Evolutionary conservation across 2,329 filamentous ascomycete species (phyloP).

Genomic region (Apiospora pterosperma): DNA sequence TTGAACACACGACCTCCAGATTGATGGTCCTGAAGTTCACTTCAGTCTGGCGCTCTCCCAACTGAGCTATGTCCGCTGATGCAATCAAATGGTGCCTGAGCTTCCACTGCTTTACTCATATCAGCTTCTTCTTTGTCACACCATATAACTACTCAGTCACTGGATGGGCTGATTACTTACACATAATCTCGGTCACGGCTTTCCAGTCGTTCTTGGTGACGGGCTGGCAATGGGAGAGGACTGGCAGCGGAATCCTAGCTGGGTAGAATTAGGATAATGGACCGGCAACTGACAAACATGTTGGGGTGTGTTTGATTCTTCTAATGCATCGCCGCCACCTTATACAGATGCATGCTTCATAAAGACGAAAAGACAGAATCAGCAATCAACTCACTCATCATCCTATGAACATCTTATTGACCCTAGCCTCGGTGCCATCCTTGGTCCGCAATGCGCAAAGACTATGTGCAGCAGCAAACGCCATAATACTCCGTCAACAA

Average conservation of each 20-base stretch:
- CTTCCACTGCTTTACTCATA: background rate
- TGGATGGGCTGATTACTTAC: too few relatives aligned
- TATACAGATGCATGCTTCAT: too few relatives aligned
- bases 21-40: conserved; percentile 3
- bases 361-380: background rate
- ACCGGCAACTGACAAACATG: too few relatives aligned
- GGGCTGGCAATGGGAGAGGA: too few relatives aligned
- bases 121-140: too few relatives aligned
- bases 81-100: background rate
- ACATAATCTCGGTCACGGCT: too few relatives aligned
- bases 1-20: conserved; percentile 8
- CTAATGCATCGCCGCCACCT: too few relatives aligned
- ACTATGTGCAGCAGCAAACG: background rate
- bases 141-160: too few relatives aligned
- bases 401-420: background rate
- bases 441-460: background rate
- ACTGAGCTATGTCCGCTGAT: conserved; percentile 8
- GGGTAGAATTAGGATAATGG: too few relatives aligned
- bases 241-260: too few relatives aligned
- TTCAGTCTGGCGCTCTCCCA: conserved; percentile 8
- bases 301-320: too few relatives aligned
- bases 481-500: background rate
- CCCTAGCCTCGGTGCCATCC: background rate
- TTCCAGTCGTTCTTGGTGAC: too few relatives aligned
- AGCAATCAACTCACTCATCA: background rate